Evolutionary conservation across 2,329 filamentous ascomycete genomes (phyloP), one percentile per base, ranked within the genome.

Genomic region (Cadophora luteo-olivacea): DNA sequence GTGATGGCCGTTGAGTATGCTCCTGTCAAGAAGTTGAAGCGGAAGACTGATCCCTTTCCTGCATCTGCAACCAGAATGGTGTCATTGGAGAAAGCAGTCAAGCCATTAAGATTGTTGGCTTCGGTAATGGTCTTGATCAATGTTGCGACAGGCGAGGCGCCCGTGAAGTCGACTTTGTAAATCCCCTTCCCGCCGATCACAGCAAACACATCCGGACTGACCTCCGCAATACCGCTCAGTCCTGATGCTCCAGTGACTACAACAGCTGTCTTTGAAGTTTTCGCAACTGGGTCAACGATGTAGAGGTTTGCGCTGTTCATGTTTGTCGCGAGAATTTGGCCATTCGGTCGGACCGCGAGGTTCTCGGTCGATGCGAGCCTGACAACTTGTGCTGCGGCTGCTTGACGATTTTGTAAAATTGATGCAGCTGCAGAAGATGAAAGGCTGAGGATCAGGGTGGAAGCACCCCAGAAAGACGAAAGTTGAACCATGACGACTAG

Each of bases 191-290:
- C 66, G 1, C 63, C 66, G 12, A 70, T 66, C 22, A 70, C 63
- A 14, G 64, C 64, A 69, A 79, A 81, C 36, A 78, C 68, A 63
- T 81, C 76, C 2, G 73, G 69, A 8, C 71, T 54, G 33, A 77
- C 70, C 68, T 81, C 79, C 5, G 76, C 74, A 24, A 82, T 80
- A 4, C 79, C 79, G 11, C 76, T 69, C 14, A 79, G 67, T 22
- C 76, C 75, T 6, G 70, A 64, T 9, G 68, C 69, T n/a, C 65
- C 65, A 38, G 68, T 58, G 62, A 70, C 41, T 16, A 57, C 55
- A 8, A 68, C n/a, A 19, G 61, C 62, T 12, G 64, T 62, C 16
- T 55, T 38, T 4, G 65, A 61, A 24, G 57, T 63, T 22, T 66
- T 68, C 2, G 67, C 38, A n/a, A 65, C n/a, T 24, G 69, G 63